These are phyloP conservation scores for Malbranchea zuffiana DNA, from an alignment of 2,329 filamentous ascomycete species.

Conservation along the genomic window DNA sequence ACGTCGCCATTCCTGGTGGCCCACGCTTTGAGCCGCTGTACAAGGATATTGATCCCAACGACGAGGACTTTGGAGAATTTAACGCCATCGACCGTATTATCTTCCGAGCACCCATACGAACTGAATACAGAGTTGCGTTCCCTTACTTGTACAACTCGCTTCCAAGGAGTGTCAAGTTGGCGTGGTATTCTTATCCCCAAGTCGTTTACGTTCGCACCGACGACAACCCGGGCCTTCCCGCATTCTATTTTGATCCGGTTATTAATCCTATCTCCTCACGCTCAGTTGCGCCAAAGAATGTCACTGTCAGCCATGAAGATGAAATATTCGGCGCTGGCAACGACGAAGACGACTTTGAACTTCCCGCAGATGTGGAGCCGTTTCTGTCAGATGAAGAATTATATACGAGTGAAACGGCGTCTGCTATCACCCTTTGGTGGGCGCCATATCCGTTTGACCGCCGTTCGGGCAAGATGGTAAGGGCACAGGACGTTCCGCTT, in stretches of 20 bases:
- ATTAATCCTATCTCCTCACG: slow-evolving; percentile 97
- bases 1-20: slow-evolving; percentile 94
- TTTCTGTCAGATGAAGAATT: slow-evolving; percentile 85
- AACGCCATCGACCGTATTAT: slow-evolving; percentile 99
- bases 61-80: slow-evolving; percentile 98
- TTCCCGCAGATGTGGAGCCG: slow-evolving; percentile 69
- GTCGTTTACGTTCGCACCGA: slow-evolving; percentile 82
- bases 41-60: slow-evolving; percentile 97
- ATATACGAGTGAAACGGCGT: slow-evolving; percentile 77
- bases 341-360: slow-evolving; percentile 71
- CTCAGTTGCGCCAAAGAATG: slow-evolving; percentile 85
- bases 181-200: slow-evolving; percentile 90
- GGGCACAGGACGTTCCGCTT: slow-evolving; percentile 89
- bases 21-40: slow-evolving; percentile 94
- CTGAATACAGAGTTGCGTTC: slow-evolving; percentile 88
- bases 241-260: slow-evolving; percentile 95
- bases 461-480: slow-evolving; percentile 87
- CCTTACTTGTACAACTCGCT: slow-evolving; percentile 95
- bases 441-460: slow-evolving; percentile 92
- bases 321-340: slow-evolving; percentile 77
- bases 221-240: slow-evolving; percentile 77
- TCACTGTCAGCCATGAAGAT: slow-evolving; percentile 86
- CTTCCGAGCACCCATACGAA: slow-evolving; percentile 87
- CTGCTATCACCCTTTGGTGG: slow-evolving; percentile 95
- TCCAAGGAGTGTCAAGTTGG: slow-evolving; percentile 81